Conservation (phyloP, 176 grass and related monocot genomes). For the Rhynchospora tenuis region DNA sequence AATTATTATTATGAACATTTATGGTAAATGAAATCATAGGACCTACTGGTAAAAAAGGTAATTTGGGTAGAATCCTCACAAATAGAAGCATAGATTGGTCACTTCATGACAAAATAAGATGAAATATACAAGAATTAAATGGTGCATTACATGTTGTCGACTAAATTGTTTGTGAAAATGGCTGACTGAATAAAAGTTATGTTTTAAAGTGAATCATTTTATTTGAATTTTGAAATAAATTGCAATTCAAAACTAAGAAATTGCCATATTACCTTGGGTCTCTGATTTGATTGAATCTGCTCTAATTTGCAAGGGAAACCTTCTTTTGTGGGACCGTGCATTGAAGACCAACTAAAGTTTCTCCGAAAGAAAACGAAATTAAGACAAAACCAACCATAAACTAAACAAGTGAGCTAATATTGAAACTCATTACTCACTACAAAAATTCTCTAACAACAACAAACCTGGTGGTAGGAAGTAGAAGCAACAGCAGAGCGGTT, state of each 20-base stretch:
- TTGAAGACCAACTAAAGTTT: conserved; percentile 9
- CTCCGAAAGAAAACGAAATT: not conserved
- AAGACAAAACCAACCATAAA: not conserved
- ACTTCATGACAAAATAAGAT: not conserved
- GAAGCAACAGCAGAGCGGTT: conserved; percentile 19
- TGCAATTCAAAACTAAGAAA: not conserved
- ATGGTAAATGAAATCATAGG: not conserved
- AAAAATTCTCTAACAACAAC: not conserved
- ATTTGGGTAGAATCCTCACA: not conserved
- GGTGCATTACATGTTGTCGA: not conserved
- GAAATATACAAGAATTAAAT: not conserved
- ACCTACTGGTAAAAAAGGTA: not conserved
- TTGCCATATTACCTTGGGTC: conserved; percentile 7
- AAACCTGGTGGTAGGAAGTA: conserved; percentile 16
- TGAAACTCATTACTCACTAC: not conserved
- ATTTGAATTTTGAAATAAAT: not conserved
- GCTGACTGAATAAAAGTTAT: no score
- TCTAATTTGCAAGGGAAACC: conserved; percentile 21
- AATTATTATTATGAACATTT: not conserved
- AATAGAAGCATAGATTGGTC: not conserved
- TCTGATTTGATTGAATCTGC: not conserved
- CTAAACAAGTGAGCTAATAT: not conserved
- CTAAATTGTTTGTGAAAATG: conserved; percentile 5
- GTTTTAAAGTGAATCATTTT: no score
- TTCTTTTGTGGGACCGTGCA: conserved; percentile 4